Percentiles rank a stretch among this genome's conserved stretches.
Conservation (phyloP, 257 asterid species). For the Coffea canephora region DNA sequence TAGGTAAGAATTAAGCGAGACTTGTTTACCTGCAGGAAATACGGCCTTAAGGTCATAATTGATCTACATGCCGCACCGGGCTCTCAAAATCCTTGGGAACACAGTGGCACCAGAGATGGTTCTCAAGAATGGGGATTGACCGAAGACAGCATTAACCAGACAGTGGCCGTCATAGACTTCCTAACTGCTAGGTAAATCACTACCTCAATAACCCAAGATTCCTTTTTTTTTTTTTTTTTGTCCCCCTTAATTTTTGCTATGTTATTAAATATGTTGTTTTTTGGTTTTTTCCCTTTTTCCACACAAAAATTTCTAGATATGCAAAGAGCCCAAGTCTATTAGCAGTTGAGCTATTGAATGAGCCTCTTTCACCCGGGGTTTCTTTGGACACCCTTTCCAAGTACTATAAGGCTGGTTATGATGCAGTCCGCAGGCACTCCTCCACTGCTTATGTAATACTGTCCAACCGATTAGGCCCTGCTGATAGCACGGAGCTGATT, state of each 20-base stretch:
- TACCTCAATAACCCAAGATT: background rate
- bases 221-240: too few species aligned
- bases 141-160: conserved; percentile 48
- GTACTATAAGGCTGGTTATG: conserved; percentile 50
- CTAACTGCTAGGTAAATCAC: conserved; percentile 41
- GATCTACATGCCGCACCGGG: conserved; percentile 84
- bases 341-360: conserved; percentile 65
- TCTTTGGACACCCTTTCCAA: conserved; percentile 33
- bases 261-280: background rate
- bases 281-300: too few species aligned
- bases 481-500: conserved; percentile 43
- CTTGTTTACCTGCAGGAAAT: conserved; percentile 43
- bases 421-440: conserved; percentile 52
- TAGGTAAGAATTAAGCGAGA: too few species aligned
- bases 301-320: conserved; percentile 28
- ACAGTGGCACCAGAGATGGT: conserved; percentile 66
- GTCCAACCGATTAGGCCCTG: conserved; percentile 51
- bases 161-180: conserved; percentile 48
- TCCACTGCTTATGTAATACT: conserved; percentile 49
- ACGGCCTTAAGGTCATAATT: conserved; percentile 53
- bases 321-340: conserved; percentile 52
- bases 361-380: conserved; percentile 60
- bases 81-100: conserved; percentile 73
- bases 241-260: background rate
- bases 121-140: conserved; percentile 70